Evolutionary conservation across 2,329 filamentous ascomycete species (phyloP).

Genomic region (Aspergillus udagawae): DNA sequence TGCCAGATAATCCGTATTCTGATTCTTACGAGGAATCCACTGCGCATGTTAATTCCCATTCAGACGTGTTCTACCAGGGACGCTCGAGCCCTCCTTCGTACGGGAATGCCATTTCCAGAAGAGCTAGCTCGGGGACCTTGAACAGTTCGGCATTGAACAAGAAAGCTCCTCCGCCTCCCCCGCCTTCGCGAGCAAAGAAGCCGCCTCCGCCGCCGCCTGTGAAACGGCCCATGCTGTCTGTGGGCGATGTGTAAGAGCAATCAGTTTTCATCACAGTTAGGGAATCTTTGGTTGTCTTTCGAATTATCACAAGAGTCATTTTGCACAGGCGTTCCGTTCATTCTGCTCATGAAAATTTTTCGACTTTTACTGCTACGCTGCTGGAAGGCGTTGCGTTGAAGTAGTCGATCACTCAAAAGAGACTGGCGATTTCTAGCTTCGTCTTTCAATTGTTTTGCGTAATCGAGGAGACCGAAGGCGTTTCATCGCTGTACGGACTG

Average conservation of each 20-base stretch:
- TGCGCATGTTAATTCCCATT: constrained; percentile 45
- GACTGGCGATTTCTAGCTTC: neutral
- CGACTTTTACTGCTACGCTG: neutral
- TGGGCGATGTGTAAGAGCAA: constrained; percentile 18
- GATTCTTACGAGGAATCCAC: constrained; percentile 52
- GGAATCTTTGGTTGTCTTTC: neutral
- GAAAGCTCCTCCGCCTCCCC: constrained; percentile 61
- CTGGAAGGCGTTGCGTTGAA: neutral
- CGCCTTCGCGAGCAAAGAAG: constrained; percentile 61
- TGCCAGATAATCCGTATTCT: constrained; percentile 21
- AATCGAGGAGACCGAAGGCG: neutral
- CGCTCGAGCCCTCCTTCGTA: constrained; percentile 51
- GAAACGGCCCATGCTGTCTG: constrained; percentile 48
- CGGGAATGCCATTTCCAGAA: constrained; percentile 49
- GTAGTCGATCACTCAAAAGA: neutral
- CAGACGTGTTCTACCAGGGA: constrained; percentile 47
- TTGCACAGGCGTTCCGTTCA: neutral
- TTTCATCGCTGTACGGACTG: neutral
- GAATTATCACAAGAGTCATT: neutral
- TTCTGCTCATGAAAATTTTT: neutral
- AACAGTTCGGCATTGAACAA: constrained; percentile 34
- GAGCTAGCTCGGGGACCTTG: constrained; percentile 47
- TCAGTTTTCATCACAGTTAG: neutral
- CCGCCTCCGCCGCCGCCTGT: constrained; percentile 62
- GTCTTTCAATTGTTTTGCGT: neutral